phyloP scores from a whole-genome alignment of 768 basidiomycete genomes.

The Galerina marginata region DNA sequence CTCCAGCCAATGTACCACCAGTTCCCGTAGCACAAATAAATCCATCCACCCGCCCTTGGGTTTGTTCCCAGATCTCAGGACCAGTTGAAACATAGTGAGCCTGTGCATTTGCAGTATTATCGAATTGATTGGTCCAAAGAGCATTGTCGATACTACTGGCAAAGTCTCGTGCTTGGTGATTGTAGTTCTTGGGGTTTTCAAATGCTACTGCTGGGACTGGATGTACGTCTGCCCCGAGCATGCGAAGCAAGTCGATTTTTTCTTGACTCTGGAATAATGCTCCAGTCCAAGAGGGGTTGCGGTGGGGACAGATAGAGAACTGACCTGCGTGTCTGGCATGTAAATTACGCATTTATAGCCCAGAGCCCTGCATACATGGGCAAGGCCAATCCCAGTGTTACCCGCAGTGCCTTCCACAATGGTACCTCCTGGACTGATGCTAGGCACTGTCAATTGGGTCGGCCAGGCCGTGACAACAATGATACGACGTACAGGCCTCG shows the following conservation, averaged over 20 bases:
- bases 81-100: constrained; percentile 92
- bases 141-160: constrained; percentile 78
- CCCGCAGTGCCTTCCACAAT: constrained; percentile 98
- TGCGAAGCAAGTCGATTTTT: constrained; percentile 95
- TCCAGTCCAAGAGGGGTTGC: background rate
- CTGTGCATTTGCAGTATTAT: constrained; percentile 90
- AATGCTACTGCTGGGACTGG: constrained; percentile 97
- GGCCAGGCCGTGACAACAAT: background rate
- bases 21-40: constrained; percentile 96
- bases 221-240: constrained; percentile 97
- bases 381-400: constrained; percentile 96
- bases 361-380: constrained; percentile 89
- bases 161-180: constrained; percentile 93
- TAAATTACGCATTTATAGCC: constrained; percentile 99
- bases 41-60: constrained; percentile 76
- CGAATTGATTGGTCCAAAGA: constrained; percentile 98
- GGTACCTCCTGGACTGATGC: constrained; percentile 91
- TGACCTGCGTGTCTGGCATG: constrained; percentile 94
- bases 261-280: constrained; percentile 77
- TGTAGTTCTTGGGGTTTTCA: constrained; percentile 95
- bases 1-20: constrained; percentile 93
- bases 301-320: background rate
- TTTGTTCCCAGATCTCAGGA: constrained; percentile 97
- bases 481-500: constrained; percentile 66
- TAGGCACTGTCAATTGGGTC: constrained; percentile 26